Conservation (phyloP, 208 protist genomes). For the Crithidia mellificae region DNA sequence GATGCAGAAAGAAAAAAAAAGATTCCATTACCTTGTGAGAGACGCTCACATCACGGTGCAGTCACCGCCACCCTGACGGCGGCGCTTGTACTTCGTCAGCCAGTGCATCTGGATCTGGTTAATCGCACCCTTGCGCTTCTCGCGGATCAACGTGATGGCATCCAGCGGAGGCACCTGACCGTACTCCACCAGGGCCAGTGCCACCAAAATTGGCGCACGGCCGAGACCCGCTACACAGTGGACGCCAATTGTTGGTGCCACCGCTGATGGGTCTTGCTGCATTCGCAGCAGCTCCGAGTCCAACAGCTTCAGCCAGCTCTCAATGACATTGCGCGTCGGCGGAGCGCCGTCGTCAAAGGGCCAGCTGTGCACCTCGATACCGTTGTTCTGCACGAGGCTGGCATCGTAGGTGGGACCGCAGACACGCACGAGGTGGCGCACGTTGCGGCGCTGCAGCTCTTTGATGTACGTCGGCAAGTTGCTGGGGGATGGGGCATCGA, state of each 20-base stretch:
- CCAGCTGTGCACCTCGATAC: slow-evolving; percentile 86
- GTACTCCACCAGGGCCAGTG: slow-evolving; percentile 91
- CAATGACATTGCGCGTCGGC: slow-evolving; percentile 77
- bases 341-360: slow-evolving; percentile 91
- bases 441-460: slow-evolving; percentile 74
- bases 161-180: slow-evolving; percentile 76
- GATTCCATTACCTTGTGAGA: too few relatives aligned
- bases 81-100: slow-evolving; percentile 87
- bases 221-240: slow-evolving; percentile 94
- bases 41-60: slow-evolving; percentile 75
- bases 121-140: slow-evolving; percentile 84
- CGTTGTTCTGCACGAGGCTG: slow-evolving; percentile 53
- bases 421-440: slow-evolving; percentile 84
- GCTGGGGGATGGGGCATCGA: slow-evolving; percentile 83
- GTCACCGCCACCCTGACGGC: slow-evolving; percentile 37
- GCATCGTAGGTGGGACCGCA: slow-evolving; percentile 88
- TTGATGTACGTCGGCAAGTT: slow-evolving; percentile 92
- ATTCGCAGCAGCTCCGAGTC: slow-evolving; percentile 53
- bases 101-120: slow-evolving; percentile 92
- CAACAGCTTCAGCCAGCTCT: slow-evolving; percentile 81
- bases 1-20: too few relatives aligned
- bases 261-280: slow-evolving; percentile 18
- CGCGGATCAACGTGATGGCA: slow-evolving; percentile 79
- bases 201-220: slow-evolving; percentile 91
- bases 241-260: slow-evolving; percentile 71